Conservation (phyloP, 1,139 yeast species). For the Pneumocystis sp. region DNA sequence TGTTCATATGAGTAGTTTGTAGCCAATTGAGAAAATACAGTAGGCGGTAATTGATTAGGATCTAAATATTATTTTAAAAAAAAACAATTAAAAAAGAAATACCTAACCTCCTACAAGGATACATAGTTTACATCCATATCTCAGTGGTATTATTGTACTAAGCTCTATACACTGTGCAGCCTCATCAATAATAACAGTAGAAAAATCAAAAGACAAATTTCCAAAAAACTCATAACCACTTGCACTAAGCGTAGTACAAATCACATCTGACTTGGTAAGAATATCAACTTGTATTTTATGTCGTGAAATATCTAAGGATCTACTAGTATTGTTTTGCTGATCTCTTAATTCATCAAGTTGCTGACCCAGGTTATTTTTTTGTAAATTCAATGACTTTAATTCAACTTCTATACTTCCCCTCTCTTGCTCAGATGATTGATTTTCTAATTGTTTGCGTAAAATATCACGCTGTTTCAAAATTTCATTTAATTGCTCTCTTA, state of each 20-base stretch:
- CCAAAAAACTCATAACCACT: constrained; percentile 82
- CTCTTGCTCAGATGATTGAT: constrained; percentile 11
- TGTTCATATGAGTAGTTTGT: constrained; percentile 70
- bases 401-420: constrained; percentile 18
- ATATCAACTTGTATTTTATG: constrained; percentile 60
- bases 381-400: constrained; percentile 30
- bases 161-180: constrained; percentile 96
- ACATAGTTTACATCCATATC: constrained; percentile 83
- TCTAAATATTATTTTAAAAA: constrained; percentile 27
- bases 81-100: neutral
- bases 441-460: constrained; percentile 29
- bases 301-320: constrained; percentile 67
- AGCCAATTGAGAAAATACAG: constrained; percentile 87
- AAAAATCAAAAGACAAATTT: constrained; percentile 60
- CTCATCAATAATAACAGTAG: constrained; percentile 92
- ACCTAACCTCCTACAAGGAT: constrained; percentile 67
- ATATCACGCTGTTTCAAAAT: constrained; percentile 39
- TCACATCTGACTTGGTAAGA: constrained; percentile 64
- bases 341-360: constrained; percentile 72
- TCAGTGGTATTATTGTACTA: constrained; percentile 78
- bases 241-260: constrained; percentile 87
- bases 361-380: constrained; percentile 55
- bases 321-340: constrained; percentile 43
- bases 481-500: constrained; percentile 39
- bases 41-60: constrained; percentile 96